These are phyloP conservation scores for Parathielavia appendiculata DNA, from an alignment of 495 filamentous ascomycete genomes.

Conservation along the genomic window DNA sequence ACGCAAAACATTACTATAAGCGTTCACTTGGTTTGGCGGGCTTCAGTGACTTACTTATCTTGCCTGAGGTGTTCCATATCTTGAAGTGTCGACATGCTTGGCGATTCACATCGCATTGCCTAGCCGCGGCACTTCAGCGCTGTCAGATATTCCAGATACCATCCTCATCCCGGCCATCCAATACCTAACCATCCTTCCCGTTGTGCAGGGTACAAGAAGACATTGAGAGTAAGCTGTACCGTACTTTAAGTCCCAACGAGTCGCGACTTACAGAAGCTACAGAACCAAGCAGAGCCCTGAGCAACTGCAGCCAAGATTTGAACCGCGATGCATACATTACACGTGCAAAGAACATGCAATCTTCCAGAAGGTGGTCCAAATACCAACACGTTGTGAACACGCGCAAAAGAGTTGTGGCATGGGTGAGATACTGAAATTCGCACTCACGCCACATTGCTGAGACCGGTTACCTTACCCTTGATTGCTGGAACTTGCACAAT, in stretches of 20 bases:
- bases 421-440: constrained; percentile 19
- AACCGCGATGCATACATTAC: not conserved
- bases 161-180: constrained; percentile 1
- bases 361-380: constrained; percentile 12
- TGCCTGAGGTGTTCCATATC: no score
- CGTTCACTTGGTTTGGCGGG: no score
- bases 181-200: not conserved
- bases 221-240: not conserved
- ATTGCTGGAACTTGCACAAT: not conserved
- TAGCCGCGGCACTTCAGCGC: no score
- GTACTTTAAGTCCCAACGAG: not conserved
- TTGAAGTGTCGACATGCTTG: no score
- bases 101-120: no score
- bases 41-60: no score
- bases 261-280: not conserved
- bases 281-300: no score
- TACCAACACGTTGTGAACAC: not conserved
- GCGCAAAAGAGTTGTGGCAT: constrained; percentile 14
- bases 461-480: constrained; percentile 16
- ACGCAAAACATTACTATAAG: no score
- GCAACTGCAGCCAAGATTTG: constrained; percentile 6
- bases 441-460: constrained; percentile 17
- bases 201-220: not conserved
- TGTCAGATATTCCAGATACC: not conserved
- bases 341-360: not conserved